Evolutionary conservation across 306 rosid species (phyloP).

Genomic region (Argentina anserina): DNA sequence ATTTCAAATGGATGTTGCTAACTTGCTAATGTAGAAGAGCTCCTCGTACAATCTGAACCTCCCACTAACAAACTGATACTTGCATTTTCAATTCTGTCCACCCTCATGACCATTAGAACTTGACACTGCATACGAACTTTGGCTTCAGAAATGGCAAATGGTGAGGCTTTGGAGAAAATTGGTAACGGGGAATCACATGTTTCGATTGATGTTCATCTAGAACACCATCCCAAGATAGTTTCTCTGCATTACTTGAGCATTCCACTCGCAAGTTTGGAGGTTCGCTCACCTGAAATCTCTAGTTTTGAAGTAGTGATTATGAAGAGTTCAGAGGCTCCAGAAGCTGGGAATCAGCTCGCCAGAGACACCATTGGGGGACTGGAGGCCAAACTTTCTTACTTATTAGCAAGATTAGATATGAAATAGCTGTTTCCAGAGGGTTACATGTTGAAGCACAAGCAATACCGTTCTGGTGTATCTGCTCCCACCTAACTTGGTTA

Average conservation of each 20-base stretch:
- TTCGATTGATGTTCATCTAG: conserved; percentile 76
- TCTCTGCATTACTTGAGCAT: conserved; percentile 74
- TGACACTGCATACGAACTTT: no score
- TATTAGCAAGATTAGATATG: conserved; percentile 18
- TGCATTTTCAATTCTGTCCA: no score
- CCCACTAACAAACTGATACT: no score
- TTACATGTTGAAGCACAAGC: background rate
- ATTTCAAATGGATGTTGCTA: background rate
- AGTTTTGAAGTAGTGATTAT: conserved; percentile 24
- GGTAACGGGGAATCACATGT: conserved; percentile 51
- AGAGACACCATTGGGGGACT: conserved; percentile 78
- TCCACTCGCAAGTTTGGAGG: conserved; percentile 63
- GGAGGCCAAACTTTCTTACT: conserved; percentile 64
- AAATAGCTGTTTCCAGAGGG: background rate
- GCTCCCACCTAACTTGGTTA: no score
- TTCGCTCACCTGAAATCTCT: conserved; percentile 48
- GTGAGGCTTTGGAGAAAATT: conserved; percentile 34
- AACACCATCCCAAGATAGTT: conserved; percentile 77
- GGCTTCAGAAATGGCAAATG: no score
- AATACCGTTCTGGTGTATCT: no score
- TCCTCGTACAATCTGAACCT: no score
- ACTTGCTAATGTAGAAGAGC: no score
- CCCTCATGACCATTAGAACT: no score
- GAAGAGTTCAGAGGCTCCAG: conserved; percentile 66
- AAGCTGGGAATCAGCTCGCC: conserved; percentile 70